A percentile compares a stretch with the other conserved stretches of the same genome.
These are phyloP conservation scores for Solanum pimpinellifolium DNA, from an alignment of 257 asterid species.

Conservation along the genomic window DNA sequence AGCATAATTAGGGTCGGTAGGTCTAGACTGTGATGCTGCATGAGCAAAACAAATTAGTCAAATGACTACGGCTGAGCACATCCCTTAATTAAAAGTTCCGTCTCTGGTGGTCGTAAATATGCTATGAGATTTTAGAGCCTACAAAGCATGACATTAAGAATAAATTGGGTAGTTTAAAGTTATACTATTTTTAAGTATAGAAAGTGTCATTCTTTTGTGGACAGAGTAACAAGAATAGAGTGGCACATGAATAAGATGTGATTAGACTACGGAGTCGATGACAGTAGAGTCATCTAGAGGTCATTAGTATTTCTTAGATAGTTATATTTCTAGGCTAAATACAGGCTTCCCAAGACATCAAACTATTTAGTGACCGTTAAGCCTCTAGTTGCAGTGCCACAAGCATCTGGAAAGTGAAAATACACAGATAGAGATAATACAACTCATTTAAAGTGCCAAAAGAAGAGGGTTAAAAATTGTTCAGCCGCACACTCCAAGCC, in stretches of 20 bases:
- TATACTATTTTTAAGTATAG: not conserved
- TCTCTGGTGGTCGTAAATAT: not conserved
- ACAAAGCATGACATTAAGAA: not conserved
- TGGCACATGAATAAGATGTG: not conserved
- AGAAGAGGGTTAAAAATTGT: not conserved
- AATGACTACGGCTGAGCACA: not conserved
- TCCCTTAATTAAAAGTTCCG: not conserved
- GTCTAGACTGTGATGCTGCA: slow-evolving; percentile 45
- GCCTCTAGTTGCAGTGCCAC: not conserved
- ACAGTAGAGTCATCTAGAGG: no score
- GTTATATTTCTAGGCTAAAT: not conserved
- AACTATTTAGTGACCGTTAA: not conserved
- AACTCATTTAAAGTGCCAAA: not conserved
- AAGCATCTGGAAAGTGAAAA: not conserved
- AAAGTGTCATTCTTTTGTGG: not conserved
- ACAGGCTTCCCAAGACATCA: not conserved
- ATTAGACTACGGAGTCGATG: not conserved
- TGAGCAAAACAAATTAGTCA: not conserved
- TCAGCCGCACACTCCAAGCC: not conserved
- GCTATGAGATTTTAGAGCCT: not conserved
- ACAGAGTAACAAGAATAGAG: not conserved
- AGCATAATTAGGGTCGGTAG: slow-evolving; percentile 33
- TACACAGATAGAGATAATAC: not conserved
- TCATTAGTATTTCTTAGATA: not conserved
- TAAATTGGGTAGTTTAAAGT: not conserved